Conservation (phyloP, 306 rosid genomes). For the Glycine latifolia region DNA sequence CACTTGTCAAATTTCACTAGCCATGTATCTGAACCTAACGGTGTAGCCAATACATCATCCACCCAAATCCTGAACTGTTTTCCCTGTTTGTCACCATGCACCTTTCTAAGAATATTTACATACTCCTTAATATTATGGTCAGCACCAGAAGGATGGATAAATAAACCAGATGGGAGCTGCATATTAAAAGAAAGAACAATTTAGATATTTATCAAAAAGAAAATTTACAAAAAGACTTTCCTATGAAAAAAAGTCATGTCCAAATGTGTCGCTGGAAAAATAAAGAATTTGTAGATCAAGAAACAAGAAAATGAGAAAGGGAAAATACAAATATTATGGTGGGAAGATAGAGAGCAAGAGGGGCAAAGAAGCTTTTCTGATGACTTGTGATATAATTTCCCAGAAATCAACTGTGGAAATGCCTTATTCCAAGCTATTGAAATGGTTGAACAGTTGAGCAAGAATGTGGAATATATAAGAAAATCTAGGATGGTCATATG, state of each 20-base stretch:
- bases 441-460: conserved; percentile 11
- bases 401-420: conserved; percentile 9
- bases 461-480: conserved; percentile 26
- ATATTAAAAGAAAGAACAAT: conserved; percentile 37
- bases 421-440: conserved; percentile 37
- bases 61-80: conserved; percentile 74
- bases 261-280: background rate
- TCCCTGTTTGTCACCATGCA: conserved; percentile 81
- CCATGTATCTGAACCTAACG: conserved; percentile 69
- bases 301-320: background rate
- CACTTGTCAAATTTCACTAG: conserved; percentile 78
- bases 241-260: conserved; percentile 9
- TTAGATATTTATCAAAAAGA: conserved; percentile 24
- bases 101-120: conserved; percentile 49
- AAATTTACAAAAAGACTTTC: background rate
- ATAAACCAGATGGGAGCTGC: conserved; percentile 66
- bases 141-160: conserved; percentile 76
- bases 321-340: conserved; percentile 11
- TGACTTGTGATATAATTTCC: too few relatives aligned
- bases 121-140: conserved; percentile 53
- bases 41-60: conserved; percentile 62
- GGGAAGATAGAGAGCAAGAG: background rate
- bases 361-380: too few relatives aligned
- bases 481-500: conserved; percentile 29
- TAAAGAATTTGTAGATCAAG: conserved; percentile 7